Base-by-base conservation (phyloP, 2,329 filamentous ascomycete genomes). In the Talaromyces albobiverticillius region DNA sequence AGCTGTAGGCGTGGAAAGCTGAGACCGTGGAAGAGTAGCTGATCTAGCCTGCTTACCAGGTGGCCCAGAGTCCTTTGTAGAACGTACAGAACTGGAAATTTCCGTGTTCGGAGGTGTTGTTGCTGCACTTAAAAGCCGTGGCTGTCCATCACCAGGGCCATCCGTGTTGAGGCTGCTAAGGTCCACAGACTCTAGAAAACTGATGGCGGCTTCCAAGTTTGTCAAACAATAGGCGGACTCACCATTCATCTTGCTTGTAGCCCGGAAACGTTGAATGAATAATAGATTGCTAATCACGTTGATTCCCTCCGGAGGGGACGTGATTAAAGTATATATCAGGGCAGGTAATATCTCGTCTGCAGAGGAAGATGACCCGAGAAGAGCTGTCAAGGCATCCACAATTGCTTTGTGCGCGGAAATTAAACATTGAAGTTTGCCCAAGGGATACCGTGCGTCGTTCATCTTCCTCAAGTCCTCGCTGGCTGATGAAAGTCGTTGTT, bases 341-440 rank as follows among this genome's bases (percentile, higher is more conserved):
- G 95, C 96, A 0, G 94, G 94, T 69, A 99, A 85, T 52, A 99
- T 95, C 72, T 97, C 94, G 67, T 99, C 94, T 2, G 94, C 94
- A 1, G 94, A 97, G 1, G 94, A 96, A 0, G 83, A 82, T 0
- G 92, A 82, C 8, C 84, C 82, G 52, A 86, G 81, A 18, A 86
- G 73, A 51, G 82, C 80, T 14, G 83, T 85, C 16, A 88, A 69
- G 4, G 91, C 92, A 69, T 97, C 93, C 46, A 99, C 94, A 59
- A 99, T 97, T 60, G 86, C 88, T 75, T 95, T 95, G 71, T 97
- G 94, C 3, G 90, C 89, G 36, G 86, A 85, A 60, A 92, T 95
- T 53, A 99, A 79, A 64, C 91, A 86, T 64, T 91, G 89, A 40
- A 97, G 81, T 73, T 99, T 99, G 16, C 91, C 94, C 1, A 96